These are phyloP conservation scores for Alternaria sp. DNA, from an alignment of 2,329 filamentous ascomycete genomes.

Conservation along the genomic window DNA sequence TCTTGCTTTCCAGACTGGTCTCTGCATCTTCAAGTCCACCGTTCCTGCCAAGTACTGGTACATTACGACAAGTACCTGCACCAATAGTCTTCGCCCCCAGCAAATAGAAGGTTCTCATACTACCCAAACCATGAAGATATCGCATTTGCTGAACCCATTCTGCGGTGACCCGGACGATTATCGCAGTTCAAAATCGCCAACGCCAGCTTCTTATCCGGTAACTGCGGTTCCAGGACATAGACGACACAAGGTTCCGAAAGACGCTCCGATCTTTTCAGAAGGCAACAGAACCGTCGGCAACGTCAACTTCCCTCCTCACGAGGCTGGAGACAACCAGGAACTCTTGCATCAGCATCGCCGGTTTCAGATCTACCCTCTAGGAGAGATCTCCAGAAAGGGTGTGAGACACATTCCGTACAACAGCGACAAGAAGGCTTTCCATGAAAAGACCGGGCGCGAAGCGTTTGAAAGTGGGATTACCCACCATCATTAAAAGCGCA, in stretches of 20 bases:
- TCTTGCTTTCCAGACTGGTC: conserved; percentile 21
- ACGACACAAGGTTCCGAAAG: conserved; percentile 69
- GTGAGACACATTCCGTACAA: conserved; percentile 84
- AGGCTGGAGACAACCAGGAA: conserved; percentile 64
- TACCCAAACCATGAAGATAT: conserved; percentile 49
- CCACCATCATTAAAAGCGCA: background rate
- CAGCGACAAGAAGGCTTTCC: conserved; percentile 90
- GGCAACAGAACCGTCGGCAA: conserved; percentile 67
- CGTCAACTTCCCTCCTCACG: conserved; percentile 77
- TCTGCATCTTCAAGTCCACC: conserved; percentile 30
- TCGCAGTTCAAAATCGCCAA: conserved; percentile 25
- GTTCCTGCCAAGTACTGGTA: conserved; percentile 27
- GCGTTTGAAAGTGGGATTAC: conserved; percentile 80
- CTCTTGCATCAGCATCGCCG: conserved; percentile 66
- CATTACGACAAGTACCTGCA: conserved; percentile 23
- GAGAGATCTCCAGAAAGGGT: conserved; percentile 60
- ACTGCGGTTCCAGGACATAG: conserved; percentile 30
- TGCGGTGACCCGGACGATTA: conserved; percentile 28
- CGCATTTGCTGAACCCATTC: conserved; percentile 53
- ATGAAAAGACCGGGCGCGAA: conserved; percentile 84
- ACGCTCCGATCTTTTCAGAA: conserved; percentile 68
- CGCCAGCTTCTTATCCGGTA: conserved; percentile 17
- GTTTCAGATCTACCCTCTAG: conserved; percentile 74
- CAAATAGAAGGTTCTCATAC: conserved; percentile 1
- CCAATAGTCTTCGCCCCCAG: background rate